Conservation (phyloP, 148 eudicot genomes). For the Persicaria maculosa region DNA sequence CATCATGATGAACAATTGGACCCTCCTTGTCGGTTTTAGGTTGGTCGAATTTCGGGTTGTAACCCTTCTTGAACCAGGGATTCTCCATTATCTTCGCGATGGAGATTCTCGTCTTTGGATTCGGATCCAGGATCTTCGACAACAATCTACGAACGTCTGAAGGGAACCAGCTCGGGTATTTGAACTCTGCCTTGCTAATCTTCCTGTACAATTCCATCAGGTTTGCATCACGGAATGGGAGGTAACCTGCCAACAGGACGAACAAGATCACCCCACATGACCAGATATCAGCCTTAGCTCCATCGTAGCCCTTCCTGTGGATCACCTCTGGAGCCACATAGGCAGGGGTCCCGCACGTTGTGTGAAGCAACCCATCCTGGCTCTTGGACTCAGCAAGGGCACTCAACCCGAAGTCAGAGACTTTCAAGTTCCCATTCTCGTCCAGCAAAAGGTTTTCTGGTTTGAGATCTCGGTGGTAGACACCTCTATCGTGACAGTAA, state of each 20-base stretch:
- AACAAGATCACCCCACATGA: conserved; percentile 46
- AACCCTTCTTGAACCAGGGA: conserved; percentile 40
- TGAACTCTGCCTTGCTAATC: conserved; percentile 45
- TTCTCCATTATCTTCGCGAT: conserved; percentile 36
- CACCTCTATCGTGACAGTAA: conserved; percentile 46
- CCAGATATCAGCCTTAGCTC: conserved; percentile 48
- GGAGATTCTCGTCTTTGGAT: conserved; percentile 34
- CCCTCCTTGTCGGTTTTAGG: neutral
- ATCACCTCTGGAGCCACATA: conserved; percentile 48
- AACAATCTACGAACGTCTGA: conserved; percentile 28
- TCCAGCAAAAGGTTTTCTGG: conserved; percentile 42
- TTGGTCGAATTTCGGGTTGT: conserved; percentile 21
- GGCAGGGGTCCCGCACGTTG: conserved; percentile 47
- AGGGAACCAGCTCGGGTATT: conserved; percentile 33
- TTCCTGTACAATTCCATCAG: conserved; percentile 49
- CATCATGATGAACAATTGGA: conserved; percentile 11
- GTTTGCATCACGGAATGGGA: conserved; percentile 46
- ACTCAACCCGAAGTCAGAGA: conserved; percentile 42
- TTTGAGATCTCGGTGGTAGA: conserved; percentile 43
- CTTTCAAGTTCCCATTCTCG: conserved; percentile 34
- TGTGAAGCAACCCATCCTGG: conserved; percentile 50
- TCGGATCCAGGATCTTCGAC: conserved; percentile 38
- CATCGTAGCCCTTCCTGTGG: conserved; percentile 42
- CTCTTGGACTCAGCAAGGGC: conserved; percentile 34
- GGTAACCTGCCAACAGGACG: conserved; percentile 36